Evolutionary conservation across 768 basidiomycete species (phyloP).

Genomic region (Suillus spraguei): DNA sequence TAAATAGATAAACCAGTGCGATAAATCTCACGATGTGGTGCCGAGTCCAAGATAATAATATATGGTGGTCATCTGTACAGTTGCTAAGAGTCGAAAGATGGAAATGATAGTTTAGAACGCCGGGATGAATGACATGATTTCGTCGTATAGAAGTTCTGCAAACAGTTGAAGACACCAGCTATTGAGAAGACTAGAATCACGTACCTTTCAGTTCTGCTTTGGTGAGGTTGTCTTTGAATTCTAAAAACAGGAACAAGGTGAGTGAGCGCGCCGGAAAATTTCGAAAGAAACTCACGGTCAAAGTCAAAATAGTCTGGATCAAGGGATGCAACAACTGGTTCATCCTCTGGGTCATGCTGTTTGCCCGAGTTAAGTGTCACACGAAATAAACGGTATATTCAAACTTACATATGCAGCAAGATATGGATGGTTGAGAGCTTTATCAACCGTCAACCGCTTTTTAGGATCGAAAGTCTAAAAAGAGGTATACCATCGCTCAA

Average conservation of each 20-base stretch:
- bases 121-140: slow-evolving; percentile 77
- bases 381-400: neutral
- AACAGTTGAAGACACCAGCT: slow-evolving; percentile 8
- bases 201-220: slow-evolving; percentile 71
- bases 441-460: slow-evolving; percentile 80
- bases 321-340: slow-evolving; percentile 79
- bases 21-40: neutral
- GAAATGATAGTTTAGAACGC: slow-evolving; percentile 45
- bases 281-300: slow-evolving; percentile 55
- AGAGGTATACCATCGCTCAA: slow-evolving; percentile 5
- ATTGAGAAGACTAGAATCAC: neutral
- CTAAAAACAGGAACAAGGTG: slow-evolving; percentile 32
- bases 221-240: slow-evolving; percentile 74
- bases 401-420: slow-evolving; percentile 69
- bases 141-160: slow-evolving; percentile 73
- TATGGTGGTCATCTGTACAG: neutral
- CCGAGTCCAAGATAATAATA: neutral
- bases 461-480: slow-evolving; percentile 82
- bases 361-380: slow-evolving; percentile 10
- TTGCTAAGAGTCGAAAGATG: neutral
- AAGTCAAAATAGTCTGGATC: slow-evolving; percentile 90
- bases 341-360: slow-evolving; percentile 88
- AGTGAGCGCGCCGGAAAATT: slow-evolving; percentile 2
- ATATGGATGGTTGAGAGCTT: slow-evolving; percentile 84
- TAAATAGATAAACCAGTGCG: slow-evolving; percentile 1